Base-by-base conservation (phyloP, 2,329 filamentous ascomycete genomes). In the Colletotrichum tabaci region DNA sequence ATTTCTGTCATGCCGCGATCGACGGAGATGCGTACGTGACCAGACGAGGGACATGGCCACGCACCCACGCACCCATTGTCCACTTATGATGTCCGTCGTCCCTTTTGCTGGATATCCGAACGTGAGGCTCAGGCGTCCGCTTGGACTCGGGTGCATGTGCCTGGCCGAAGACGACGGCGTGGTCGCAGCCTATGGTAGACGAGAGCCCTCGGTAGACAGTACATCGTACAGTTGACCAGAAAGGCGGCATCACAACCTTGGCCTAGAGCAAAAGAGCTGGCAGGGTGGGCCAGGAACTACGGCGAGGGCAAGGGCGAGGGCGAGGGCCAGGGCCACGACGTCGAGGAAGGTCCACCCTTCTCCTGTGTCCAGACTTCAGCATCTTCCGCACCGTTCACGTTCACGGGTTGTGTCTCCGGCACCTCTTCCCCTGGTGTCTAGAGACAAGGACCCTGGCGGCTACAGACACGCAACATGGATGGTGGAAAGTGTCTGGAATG, bases 291-390 rank as follows among this genome's bases (percentile, higher is more conserved):
- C 38, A 40, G 38, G 55, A 3, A 42, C 18, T 53, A 21, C 42
- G 30, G 21, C 35, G 44, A 47, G 35, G 42, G 63, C 53, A 49
- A 67, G 9, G 67, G 16, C 23, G 21, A 16, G 30, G 6, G 30
- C 30, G 30, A 35, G 30, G 30, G 30, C 30, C 3, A 50, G 23
- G 23, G 23, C 23, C 26, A 26, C 35, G 53, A 52, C 38, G 61
- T 62, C 35, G 26, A 57, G 57, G 50, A 62, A 71, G 64, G 64
- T 63, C 65, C 52, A 68, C 46, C 65, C 52, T 50, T 58, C 52
- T 23, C 44, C 53, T 30, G 26, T 55, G 21, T 21, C 35, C 40
- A 42, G 26, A 42, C 61, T 62, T 38, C 58, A 12, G 12, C 18
- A 35, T n/a, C 26, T 50, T 13, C n/a, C 47, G 18, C 10, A 18